These are phyloP conservation scores for Magnusiomyces suaveolens DNA, from an alignment of 1,139 yeast genomes.

Conservation along the genomic window DNA sequence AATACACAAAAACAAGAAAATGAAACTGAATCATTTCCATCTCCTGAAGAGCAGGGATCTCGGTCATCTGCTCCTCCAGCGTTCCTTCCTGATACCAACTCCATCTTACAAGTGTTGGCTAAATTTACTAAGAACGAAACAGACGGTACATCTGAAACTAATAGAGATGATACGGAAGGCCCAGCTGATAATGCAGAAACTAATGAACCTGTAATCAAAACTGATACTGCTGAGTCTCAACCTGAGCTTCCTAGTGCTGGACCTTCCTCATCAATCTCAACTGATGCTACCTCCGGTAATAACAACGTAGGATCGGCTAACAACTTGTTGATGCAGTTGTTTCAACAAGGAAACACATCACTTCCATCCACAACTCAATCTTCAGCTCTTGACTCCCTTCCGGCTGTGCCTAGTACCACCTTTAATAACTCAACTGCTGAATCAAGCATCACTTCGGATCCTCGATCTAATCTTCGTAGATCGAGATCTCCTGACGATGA, in stretches of 20 bases:
- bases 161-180: not conserved
- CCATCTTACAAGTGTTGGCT: conserved; percentile 34
- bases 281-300: conserved; percentile 16
- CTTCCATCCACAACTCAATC: not conserved
- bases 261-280: conserved; percentile 14
- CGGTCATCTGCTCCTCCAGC: conserved; percentile 11
- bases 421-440: not conserved
- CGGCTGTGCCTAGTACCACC: not conserved
- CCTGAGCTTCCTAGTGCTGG: conserved; percentile 19
- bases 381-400: not conserved
- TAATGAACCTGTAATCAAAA: not conserved
- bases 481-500: conserved; percentile 46
- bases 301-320: not conserved
- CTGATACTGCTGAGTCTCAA: conserved; percentile 13
- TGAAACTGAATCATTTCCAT: conserved; percentile 7
- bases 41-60: not conserved
- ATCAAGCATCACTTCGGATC: not conserved
- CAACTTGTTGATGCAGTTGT: conserved; percentile 7
- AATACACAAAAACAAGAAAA: conserved; percentile 3
- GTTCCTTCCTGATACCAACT: conserved; percentile 30
- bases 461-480: conserved; percentile 36
- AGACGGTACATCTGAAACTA: not conserved
- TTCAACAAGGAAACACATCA: conserved; percentile 8
- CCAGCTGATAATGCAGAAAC: not conserved
- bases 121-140: conserved; percentile 32